Conservation (phyloP, 2,329 filamentous ascomycete species). For the Aspergillus neoniger region DNA sequence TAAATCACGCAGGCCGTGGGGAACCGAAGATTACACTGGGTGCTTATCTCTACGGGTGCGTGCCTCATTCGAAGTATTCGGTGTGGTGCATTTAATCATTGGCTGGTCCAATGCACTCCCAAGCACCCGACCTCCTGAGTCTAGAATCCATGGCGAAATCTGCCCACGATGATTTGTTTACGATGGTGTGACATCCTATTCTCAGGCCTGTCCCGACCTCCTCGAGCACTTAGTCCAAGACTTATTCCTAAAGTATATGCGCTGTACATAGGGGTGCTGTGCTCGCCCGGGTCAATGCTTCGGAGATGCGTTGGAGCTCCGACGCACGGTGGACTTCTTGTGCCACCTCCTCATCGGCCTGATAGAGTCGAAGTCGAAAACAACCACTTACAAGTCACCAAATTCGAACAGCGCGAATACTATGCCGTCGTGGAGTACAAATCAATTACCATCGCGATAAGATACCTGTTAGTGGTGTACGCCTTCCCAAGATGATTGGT, state of each 20-base stretch:
- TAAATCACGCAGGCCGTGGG: neutral
- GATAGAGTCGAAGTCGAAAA: neutral
- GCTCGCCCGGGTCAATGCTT: neutral
- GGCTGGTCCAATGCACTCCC: no score
- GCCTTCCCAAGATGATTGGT: neutral
- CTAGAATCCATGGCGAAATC: no score
- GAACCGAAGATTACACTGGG: neutral
- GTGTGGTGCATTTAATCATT: neutral
- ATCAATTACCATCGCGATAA: neutral
- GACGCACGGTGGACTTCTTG: neutral
- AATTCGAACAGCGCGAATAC: neutral
- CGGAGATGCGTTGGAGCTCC: neutral
- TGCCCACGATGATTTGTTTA: no score
- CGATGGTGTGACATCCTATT: no score
- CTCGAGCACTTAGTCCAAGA: neutral
- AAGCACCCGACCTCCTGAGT: neutral
- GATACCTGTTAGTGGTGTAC: neutral
- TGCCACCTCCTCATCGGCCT: neutral
- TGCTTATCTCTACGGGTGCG: neutral
- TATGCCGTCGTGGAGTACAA: neutral
- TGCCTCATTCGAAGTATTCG: neutral
- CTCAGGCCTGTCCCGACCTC: neutral
- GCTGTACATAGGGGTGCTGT: neutral
- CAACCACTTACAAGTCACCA: neutral
- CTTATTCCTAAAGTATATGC: neutral